Conservation (phyloP, 345 rosid genomes). For the Brassica rapa region DNA sequence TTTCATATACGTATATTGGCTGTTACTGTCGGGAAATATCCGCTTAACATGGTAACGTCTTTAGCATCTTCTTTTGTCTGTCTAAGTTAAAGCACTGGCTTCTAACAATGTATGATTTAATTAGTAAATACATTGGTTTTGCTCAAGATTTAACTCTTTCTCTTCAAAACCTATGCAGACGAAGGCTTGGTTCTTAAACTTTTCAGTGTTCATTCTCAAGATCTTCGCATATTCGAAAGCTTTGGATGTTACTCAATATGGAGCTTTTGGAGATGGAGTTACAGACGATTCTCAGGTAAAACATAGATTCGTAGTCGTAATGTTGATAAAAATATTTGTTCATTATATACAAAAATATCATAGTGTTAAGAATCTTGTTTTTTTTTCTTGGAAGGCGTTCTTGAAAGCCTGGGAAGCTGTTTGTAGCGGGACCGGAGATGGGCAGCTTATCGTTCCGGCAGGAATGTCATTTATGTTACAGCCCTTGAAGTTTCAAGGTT, state of each 20-base stretch:
- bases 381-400: slow-evolving; percentile 45
- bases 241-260: slow-evolving; percentile 39
- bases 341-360: not conserved
- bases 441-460: slow-evolving; percentile 38
- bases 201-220: slow-evolving; percentile 31
- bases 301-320: not conserved
- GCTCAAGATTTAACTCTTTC: not conserved
- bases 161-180: slow-evolving; percentile 21
- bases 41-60: slow-evolving; percentile 27
- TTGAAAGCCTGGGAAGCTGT: slow-evolving; percentile 42
- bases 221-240: slow-evolving; percentile 30
- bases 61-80: slow-evolving; percentile 30
- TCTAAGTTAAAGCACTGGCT: not conserved
- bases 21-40: slow-evolving; percentile 22
- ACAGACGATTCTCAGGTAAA: slow-evolving; percentile 39
- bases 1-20: not conserved
- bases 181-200: slow-evolving; percentile 29
- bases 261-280: slow-evolving; percentile 43
- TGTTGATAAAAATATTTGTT: not conserved
- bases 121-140: not conserved
- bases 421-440: slow-evolving; percentile 32
- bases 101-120: not conserved
- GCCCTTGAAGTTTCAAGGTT: slow-evolving; percentile 46
- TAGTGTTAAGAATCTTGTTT: not conserved
- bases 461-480: slow-evolving; percentile 40